Base-by-base conservation (phyloP, 2,329 filamentous ascomycete species). In the Sarocladium kiliense region DNA sequence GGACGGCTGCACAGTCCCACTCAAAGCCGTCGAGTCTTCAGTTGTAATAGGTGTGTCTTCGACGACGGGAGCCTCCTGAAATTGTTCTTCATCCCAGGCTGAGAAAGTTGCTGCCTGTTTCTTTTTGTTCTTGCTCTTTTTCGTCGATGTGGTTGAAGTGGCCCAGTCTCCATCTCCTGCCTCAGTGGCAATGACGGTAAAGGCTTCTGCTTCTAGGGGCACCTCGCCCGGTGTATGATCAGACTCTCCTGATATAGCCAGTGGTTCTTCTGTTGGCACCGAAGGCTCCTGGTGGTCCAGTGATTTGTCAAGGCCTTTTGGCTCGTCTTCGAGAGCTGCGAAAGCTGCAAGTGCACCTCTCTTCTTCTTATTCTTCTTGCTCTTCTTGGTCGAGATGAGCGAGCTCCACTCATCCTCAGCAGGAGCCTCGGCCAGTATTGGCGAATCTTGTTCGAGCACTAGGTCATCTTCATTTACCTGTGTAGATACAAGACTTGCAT, bases 301-400 rank as follows among this genome's bases (percentile, higher is more conserved):
- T 3, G 47, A 23, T 18, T 36, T 23, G 3, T 34, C 47, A 5
- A n/a, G 5, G 12, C 27, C 25, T 12, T 5, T 12, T 27, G 25
- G 23, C 16, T 30, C 25, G 12, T 42, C 36, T n/a, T 54, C 32
- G 12, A 16, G 37, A 11, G 37, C 26, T 2, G 57, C 37, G 14
- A 27, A 34, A 10, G 27, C 3, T 18, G 44, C 44, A n/a, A 49
- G 18, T 10, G 55, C 47, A 19, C 32, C 19, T 37, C 63, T 70
- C 45, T 65, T 61, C 58, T 71, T 68, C 59, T 69, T 69, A 54
- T 65, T 69, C 55, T 68, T 70, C 59, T 68, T 69, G 34, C 42
- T 58, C 57, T 70, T 68, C 59, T 70, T 70, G 27, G 61, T 39
- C 16, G 58, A 45, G 32, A 59, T 45, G 23, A 60, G 50, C 23